Base-by-base conservation (phyloP, 31 red algal species). In the Odonthalia washingtoniensis region DNA sequence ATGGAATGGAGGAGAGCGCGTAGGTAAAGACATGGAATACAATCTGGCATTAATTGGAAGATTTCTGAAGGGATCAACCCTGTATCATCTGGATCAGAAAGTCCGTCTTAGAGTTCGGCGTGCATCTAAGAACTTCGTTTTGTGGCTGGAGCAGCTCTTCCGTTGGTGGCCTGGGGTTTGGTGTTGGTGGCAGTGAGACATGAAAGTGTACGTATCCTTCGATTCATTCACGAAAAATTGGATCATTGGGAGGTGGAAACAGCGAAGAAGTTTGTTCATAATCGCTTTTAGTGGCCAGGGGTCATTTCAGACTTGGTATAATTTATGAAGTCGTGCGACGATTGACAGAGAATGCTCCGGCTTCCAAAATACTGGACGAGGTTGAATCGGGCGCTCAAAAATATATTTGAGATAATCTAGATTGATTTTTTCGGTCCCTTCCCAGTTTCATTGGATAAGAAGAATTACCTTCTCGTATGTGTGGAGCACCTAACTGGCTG, bases 401-500 rank as follows among this genome's bases (percentile, higher is more conserved):
- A 36, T 28, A 6, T 70, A 28, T 70, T 21, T 70, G 28, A 70
- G 6, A 26, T 70, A 26, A 18, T 70, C 28, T 70, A 6, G 5
- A 70, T 70, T 36, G 66, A 70, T 70, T 70, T 70, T 70, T 6
- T 26, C 12, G 66, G 66, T 6, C 66, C 66, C 9, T 36, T 70
- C 6, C 66, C 66, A 12, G 12, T 6, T 18, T 21, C 16, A 6
- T 9, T 18, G 66, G 28, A 30, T 14, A 21, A 57, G 21, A 57
- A 57, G 9, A 9, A 37, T 42, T 77, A 42, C 28, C 14, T 77
- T 9, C 40, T 77, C 32, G 74, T 43, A 6, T 77, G 74, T 28
- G 74, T 77, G 9, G 74, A 77, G 27, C 74, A 77, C 9, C 43
- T 77, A n/a, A 77, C 74, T 17, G 74, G 74, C 74, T 77, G 74